phyloP scores from a whole-genome alignment of 306 rosid species.

The Vigna trinervia region DNA sequence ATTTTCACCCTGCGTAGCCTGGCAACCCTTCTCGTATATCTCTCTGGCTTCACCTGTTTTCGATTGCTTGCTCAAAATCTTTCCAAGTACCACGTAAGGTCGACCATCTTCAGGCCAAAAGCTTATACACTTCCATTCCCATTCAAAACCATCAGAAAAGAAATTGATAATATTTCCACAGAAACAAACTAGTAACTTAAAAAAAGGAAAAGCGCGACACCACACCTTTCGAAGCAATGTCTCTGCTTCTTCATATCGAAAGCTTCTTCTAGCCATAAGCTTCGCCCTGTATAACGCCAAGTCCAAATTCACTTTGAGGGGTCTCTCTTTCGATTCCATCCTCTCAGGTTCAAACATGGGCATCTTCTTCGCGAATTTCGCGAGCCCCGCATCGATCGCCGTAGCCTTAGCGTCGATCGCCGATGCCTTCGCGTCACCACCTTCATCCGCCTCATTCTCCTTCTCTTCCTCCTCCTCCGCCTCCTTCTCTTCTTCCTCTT shows the following conservation, averaged over 20 bases:
- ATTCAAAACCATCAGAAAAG: slow-evolving; percentile 38
- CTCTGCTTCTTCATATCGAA: slow-evolving; percentile 68
- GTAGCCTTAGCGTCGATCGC: slow-evolving; percentile 48
- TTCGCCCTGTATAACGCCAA: slow-evolving; percentile 80
- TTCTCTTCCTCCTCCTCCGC: slow-evolving; percentile 40
- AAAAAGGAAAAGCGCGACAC: not conserved
- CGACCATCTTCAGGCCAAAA: slow-evolving; percentile 96
- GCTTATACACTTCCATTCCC: slow-evolving; percentile 62
- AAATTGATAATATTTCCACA: not conserved
- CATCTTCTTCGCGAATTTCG: slow-evolving; percentile 77
- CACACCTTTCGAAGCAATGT: slow-evolving; percentile 66
- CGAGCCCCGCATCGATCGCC: slow-evolving; percentile 59
- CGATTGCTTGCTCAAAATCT: slow-evolving; percentile 71
- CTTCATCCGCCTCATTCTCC: slow-evolving; percentile 33
- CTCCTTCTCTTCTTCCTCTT: slow-evolving; percentile 4
- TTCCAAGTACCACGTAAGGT: slow-evolving; percentile 84
- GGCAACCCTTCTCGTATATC: slow-evolving; percentile 92
- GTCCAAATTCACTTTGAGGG: slow-evolving; percentile 81
- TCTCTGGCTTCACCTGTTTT: slow-evolving; percentile 78
- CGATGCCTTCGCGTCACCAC: slow-evolving; percentile 39
- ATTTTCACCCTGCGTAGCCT: slow-evolving; percentile 96
- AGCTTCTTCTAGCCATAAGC: slow-evolving; percentile 67
- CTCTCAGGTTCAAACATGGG: slow-evolving; percentile 81
- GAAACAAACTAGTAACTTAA: not conserved
- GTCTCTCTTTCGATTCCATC: slow-evolving; percentile 60